Base-by-base conservation (phyloP, 2,329 filamentous ascomycete species). In the Epichloe glyceriae region DNA sequence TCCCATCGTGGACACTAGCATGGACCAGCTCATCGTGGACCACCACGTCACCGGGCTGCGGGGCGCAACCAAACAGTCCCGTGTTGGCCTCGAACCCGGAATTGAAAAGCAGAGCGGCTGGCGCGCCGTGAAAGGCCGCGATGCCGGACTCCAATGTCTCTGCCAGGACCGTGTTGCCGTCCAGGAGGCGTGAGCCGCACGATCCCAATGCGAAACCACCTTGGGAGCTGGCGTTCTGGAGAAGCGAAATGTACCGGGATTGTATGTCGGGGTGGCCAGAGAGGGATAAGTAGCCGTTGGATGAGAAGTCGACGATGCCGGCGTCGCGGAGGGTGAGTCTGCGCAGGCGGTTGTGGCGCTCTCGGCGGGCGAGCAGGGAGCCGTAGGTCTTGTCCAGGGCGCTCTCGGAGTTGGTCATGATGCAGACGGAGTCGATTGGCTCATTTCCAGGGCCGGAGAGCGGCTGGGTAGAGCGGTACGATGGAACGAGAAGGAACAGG, bases 221-320 rank as follows among this genome's bases (percentile, higher is more conserved):
- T 10, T 46, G 30, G 26, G 15, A 10, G 17, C 35, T 3, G 34
- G 49, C 50, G 42, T 50, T 53, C 20, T 64, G 57, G 11, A 74
- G 55, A 0, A 63, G 57, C 2, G 55, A 51, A 17, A 91, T 72
- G 61, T 82, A 90, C 7, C 79, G 82, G 61, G 81, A 75, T 66
- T 85, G 83, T 7, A 79, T 50, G 14, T 61, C 62, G 0, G 65
- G 60, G 35, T 69, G 62, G 3, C 61, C 63, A 1, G 86, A 82
- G 5, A 90, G 83, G 46, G 89, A 88, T 52, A 95, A 87, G 62
- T 93, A 85, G 50, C 79, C 79, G 63, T 89, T 84, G 61, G 87
- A 90, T 20, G 83, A 83, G 60, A 94, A 86, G 67, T 94, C 88
- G 46, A 82, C 78, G 20, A 79, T 84, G 19, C 75, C 80, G 1